Evolutionary conservation across 75 land plant genomes (phyloP), one percentile per base, ranked within the genome.

Genomic region (Isoetes taiwanensis): DNA sequence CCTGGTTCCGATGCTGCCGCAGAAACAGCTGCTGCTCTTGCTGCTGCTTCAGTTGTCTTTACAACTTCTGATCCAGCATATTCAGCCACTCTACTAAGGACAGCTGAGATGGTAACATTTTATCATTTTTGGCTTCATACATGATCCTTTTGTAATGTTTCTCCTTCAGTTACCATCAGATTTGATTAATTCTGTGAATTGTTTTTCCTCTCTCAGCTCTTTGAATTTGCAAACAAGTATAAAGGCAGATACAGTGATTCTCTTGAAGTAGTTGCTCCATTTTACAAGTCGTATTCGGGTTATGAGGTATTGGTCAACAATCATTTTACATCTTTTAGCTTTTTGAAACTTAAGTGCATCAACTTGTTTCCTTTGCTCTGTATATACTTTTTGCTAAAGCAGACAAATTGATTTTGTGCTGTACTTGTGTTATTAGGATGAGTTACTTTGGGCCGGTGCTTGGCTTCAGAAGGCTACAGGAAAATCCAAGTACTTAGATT

Each of bases 361-460:
- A 37, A 37, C 14, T 9, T 37, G 14, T 37, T 37, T 9, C 14
- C 9, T 9, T 37, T 37, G 39, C 14, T 9, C 14, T 37, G 9
- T 37, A 37, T 37, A 37, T 37, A 37, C 14, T 8, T 46, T 19
- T 46, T 23, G n/a, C n/a, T n/a, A n/a, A n/a, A n/a, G n/a, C n/a
- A n/a, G n/a, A n/a, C n/a, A n/a, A n/a, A n/a, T n/a, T n/a, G n/a
- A n/a, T n/a, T n/a, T n/a, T n/a, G n/a, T n/a, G n/a, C n/a, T n/a
- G n/a, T n/a, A n/a, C n/a, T n/a, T n/a, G n/a, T 46, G 16, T 4
- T 46, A 19, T 34, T 66, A 88, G 82, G 93, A 86, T 67, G 97
- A 90, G 64, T 79, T 90, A 25, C 67, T 85, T 0, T 90, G 97
- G 97, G 97, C 82, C 5, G 97, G 91, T 14, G 72, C 87, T 25